Conservation (phyloP, 2,329 filamentous ascomycete species). For the Alternaria triticina region DNA sequence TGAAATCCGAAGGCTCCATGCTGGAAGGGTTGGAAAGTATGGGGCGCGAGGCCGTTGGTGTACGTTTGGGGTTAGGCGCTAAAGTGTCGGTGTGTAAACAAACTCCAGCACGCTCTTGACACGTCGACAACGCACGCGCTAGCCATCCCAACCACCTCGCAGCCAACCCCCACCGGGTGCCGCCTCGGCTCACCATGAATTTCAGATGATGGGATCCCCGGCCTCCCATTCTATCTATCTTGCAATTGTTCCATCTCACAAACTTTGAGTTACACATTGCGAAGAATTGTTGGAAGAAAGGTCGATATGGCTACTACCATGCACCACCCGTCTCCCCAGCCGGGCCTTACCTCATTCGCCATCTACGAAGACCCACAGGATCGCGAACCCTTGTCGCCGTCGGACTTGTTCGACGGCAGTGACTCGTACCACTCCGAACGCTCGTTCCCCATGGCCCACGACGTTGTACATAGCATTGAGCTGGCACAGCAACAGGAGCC, state of each 20-base stretch:
- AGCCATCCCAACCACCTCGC: slow-evolving; percentile 1
- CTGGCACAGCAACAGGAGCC: slow-evolving; percentile 23
- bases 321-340: slow-evolving; percentile 38
- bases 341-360: slow-evolving; percentile 39
- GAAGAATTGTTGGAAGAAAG: slow-evolving; percentile 9
- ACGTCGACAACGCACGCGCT: slow-evolving; percentile 30
- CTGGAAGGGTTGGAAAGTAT: slow-evolving; percentile 4
- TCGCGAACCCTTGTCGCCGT: slow-evolving; percentile 36
- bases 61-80: slow-evolving; percentile 21
- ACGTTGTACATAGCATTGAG: slow-evolving; percentile 41
- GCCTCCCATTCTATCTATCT: background rate
- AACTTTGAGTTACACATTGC: slow-evolving; percentile 23
- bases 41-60: slow-evolving; percentile 9
- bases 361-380: slow-evolving; percentile 45
- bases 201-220: slow-evolving; percentile 17
- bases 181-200: slow-evolving; percentile 1
- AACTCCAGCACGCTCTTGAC: slow-evolving; percentile 19
- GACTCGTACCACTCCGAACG: slow-evolving; percentile 43
- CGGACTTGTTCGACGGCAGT: slow-evolving; percentile 41
- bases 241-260: slow-evolving; percentile 3
- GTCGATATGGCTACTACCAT: slow-evolving; percentile 37
- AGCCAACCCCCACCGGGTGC: background rate
- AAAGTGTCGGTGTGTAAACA: slow-evolving; percentile 26
- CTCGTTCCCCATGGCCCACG: slow-evolving; percentile 35
- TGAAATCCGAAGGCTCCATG: background rate